These are phyloP conservation scores for Pseudogymnoascus sp. DNA, from an alignment of 2,329 filamentous ascomycete genomes.

Conservation along the genomic window DNA sequence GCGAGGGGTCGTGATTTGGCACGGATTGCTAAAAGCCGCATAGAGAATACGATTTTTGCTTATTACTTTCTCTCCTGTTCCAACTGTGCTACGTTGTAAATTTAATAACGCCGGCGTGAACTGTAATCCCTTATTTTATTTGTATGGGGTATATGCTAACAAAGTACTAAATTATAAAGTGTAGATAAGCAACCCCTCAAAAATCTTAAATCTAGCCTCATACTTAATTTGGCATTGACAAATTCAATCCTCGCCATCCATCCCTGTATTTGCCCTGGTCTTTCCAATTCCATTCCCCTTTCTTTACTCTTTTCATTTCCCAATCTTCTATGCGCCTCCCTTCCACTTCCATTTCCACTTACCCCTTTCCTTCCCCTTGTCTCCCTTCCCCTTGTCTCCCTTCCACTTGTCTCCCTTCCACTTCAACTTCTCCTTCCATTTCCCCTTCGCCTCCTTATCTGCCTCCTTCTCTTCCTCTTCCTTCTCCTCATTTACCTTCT, in stretches of 20 bases:
- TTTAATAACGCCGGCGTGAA: not conserved
- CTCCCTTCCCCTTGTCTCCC: not conserved
- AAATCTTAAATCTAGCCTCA: not conserved
- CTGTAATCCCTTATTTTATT: not conserved
- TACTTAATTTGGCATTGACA: not conserved
- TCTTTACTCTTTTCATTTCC: not conserved
- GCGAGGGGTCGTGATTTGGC: not conserved
- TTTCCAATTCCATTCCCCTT: not conserved
- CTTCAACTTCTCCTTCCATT: not conserved
- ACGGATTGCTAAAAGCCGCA: not conserved
- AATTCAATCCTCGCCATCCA: not conserved
- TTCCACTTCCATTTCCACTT: not conserved
- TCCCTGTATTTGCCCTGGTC: not conserved
- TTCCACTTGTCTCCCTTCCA: too few relatives aligned
- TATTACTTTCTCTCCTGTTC: not conserved
- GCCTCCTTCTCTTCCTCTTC: not conserved
- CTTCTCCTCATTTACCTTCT: too few relatives aligned
- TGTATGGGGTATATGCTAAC: not conserved
- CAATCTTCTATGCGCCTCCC: not conserved
- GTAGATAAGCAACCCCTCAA: not conserved
- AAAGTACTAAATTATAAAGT: not conserved
- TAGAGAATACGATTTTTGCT: conserved; percentile 2
- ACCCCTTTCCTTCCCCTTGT: not conserved
- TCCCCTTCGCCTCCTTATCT: not conserved
- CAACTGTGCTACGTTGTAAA: not conserved